A percentile compares a stretch with the other conserved stretches of the same genome.
These are phyloP conservation scores for Aspergillus sp. DNA, from an alignment of 2,329 filamentous ascomycete species.

Conservation along the genomic window DNA sequence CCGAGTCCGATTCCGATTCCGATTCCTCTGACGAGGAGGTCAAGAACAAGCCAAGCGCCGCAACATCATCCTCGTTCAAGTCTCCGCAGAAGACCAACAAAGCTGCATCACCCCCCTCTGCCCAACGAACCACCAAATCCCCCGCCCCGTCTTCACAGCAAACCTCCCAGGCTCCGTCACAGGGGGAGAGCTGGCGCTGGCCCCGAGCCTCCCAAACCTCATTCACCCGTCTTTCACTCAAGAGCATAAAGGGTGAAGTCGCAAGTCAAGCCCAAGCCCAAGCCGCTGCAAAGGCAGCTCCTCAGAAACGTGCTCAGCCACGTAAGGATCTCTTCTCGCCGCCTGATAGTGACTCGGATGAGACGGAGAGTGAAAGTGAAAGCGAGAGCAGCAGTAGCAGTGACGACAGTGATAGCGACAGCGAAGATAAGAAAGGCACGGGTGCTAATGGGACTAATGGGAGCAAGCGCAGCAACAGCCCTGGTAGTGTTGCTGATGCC, in stretches of 20 bases:
- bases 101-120: neutral
- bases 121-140: slow-evolving; percentile 19
- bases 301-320: neutral
- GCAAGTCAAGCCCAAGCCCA: neutral
- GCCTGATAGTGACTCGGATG: slow-evolving; percentile 18
- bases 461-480: neutral
- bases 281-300: neutral
- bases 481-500: slow-evolving; percentile 7
- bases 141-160: slow-evolving; percentile 27
- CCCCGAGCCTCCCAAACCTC: neutral
- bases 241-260: neutral
- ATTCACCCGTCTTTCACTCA: neutral
- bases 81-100: neutral
- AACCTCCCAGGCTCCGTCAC: neutral
- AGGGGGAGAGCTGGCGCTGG: neutral
- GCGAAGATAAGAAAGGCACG: neutral
- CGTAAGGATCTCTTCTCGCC: slow-evolving; percentile 9
- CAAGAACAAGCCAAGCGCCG: neutral
- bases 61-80: neutral
- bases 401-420: slow-evolving; percentile 14
- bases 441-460: neutral
- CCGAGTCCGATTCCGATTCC: slow-evolving; percentile 10
- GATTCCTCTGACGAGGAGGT: slow-evolving; percentile 1
- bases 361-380: slow-evolving; percentile 17
- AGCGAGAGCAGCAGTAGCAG: slow-evolving; percentile 15